Conservation (phyloP, 2,329 filamentous ascomycete species). For the Ophiostoma angusticollis region DNA sequence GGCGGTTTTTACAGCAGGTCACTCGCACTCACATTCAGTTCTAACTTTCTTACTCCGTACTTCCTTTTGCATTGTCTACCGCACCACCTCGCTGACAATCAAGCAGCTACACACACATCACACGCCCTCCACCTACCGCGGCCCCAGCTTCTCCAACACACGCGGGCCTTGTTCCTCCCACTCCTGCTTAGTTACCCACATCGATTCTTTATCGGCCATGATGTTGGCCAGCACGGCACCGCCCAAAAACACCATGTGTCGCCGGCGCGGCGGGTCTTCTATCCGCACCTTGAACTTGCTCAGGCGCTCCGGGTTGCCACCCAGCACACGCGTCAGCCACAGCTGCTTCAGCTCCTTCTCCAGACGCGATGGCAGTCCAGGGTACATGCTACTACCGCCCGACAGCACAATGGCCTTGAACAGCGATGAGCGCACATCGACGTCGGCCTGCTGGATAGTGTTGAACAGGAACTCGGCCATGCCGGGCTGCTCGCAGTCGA, state of each 20-base stretch:
- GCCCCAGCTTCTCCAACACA: conserved; percentile 83
- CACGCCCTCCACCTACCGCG: conserved; percentile 35
- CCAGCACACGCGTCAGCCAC: conserved; percentile 85
- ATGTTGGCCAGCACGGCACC: conserved; percentile 95
- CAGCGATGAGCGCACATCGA: conserved; percentile 83
- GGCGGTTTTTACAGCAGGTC: too few relatives aligned
- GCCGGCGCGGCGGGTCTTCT: conserved; percentile 86
- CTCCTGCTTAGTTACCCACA: conserved; percentile 97
- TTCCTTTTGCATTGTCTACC: too few relatives aligned
- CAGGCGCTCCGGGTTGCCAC: conserved; percentile 82
- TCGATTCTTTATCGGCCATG: conserved; percentile 96
- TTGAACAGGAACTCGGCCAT: conserved; percentile 98
- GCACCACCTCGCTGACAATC: too few relatives aligned
- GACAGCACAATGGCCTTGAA: conserved; percentile 97
- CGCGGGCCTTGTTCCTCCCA: conserved; percentile 87
- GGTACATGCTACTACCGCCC: conserved; percentile 98
- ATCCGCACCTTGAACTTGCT: conserved; percentile 99
- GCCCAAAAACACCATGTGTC: conserved; percentile 98
- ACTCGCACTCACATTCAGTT: too few relatives aligned
- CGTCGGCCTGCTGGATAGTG: conserved; percentile 90
- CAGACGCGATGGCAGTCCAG: conserved; percentile 80
- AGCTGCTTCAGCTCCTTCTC: conserved; percentile 99
- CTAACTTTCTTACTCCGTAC: too few relatives aligned
- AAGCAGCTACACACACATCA: too few relatives aligned
- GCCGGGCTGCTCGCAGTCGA: conserved; percentile 93